Conservation (phyloP, 768 basidiomycete genomes). For the Pisolithus albus region DNA sequence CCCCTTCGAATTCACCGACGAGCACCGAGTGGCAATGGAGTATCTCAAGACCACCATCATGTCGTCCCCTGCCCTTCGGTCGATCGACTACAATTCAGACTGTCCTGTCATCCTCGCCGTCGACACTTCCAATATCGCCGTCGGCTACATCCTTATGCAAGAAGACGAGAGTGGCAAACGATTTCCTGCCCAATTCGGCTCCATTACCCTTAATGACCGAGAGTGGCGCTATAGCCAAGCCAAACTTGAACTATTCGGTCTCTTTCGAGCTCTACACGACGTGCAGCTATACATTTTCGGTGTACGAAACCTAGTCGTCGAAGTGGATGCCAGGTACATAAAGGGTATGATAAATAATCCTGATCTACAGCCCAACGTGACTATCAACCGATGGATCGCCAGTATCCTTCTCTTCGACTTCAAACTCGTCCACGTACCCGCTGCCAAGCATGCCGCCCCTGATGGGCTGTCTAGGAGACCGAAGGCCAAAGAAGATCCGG, state of each 20-base stretch:
- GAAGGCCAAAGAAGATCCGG: not conserved
- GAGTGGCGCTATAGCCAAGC: conserved; percentile 12
- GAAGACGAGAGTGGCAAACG: conserved; percentile 1
- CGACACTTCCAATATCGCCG: conserved; percentile 24
- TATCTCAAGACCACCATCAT: conserved; percentile 18
- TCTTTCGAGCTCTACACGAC: not conserved
- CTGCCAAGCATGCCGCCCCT: not conserved
- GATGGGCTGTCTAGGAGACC: not conserved
- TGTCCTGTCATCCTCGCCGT: conserved; percentile 8
- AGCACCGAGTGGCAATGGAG: conserved; percentile 6
- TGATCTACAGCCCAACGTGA: not conserved
- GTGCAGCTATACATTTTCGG: not conserved
- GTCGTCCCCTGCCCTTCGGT: not conserved
- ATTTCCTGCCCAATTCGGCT: conserved; percentile 30
- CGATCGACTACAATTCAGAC: not conserved
- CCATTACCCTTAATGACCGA: conserved; percentile 29
- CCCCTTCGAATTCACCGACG: conserved; percentile 18
- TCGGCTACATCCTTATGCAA: conserved; percentile 28
- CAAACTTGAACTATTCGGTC: conserved; percentile 20
- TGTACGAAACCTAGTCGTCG: not conserved
- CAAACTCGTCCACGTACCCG: not conserved
- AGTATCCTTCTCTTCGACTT: not conserved
- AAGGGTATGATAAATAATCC: not conserved
- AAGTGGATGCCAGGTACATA: not conserved
- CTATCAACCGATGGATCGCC: not conserved